These are phyloP conservation scores for Cinnamomum micranthum DNA, from an alignment of 164 flowering plant species.

Conservation along the genomic window DNA sequence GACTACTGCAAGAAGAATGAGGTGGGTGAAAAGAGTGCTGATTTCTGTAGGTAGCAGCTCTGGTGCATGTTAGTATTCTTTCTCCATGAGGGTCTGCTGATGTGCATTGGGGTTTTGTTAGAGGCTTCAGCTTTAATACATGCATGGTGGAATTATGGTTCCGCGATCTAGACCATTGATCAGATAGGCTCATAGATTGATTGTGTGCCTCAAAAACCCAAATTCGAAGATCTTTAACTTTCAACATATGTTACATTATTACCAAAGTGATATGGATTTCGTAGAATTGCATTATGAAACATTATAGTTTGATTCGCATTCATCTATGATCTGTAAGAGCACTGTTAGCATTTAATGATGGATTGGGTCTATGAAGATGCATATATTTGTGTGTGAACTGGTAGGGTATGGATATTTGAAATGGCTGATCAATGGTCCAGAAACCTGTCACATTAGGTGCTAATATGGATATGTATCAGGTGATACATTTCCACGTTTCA, in stretches of 20 bases:
- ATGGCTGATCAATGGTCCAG: too few relatives aligned
- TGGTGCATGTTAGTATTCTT: too few relatives aligned
- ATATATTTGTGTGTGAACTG: too few relatives aligned
- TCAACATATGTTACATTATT: not conserved
- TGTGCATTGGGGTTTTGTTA: not conserved
- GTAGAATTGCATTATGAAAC: not conserved
- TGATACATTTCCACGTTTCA: too few relatives aligned
- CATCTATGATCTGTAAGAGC: too few relatives aligned
- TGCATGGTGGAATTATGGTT: not conserved
- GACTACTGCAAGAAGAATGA: conserved; percentile 70
- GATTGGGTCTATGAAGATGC: too few relatives aligned
- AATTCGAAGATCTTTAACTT: not conserved
- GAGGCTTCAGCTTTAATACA: not conserved
- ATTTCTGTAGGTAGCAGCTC: not conserved
- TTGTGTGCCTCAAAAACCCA: not conserved
- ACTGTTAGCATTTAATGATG: too few relatives aligned
- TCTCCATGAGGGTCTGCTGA: not conserved
- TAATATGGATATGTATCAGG: too few relatives aligned
- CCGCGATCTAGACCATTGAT: not conserved
- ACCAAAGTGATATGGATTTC: not conserved
- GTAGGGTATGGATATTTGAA: too few relatives aligned
- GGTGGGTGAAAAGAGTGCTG: conserved; percentile 26
- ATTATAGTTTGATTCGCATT: too few relatives aligned
- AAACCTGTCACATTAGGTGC: too few relatives aligned
- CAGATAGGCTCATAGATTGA: not conserved